Percentiles rank a stretch among this genome's conserved stretches.
Evolutionary conservation across 2,329 filamentous ascomycete species (phyloP).

Genomic region (Aplosporella prunicola): DNA sequence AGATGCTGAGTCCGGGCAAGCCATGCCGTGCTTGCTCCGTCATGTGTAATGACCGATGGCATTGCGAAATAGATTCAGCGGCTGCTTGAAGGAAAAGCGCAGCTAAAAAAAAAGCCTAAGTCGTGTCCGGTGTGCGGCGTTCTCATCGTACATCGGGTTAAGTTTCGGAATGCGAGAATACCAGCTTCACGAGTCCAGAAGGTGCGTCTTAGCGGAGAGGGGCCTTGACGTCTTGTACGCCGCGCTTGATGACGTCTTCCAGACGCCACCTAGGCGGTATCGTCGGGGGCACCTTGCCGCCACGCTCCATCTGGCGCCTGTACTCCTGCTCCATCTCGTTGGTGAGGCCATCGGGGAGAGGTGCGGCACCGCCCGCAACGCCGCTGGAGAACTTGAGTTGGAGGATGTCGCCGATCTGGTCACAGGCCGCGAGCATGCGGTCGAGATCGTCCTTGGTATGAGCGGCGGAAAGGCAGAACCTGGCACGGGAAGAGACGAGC

Average conservation of each 20-base stretch:
- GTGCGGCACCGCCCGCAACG: slow-evolving; percentile 76
- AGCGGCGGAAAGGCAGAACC: slow-evolving; percentile 90
- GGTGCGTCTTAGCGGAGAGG: slow-evolving; percentile 59
- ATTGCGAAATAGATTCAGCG: no score
- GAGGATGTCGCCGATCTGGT: slow-evolving; percentile 83
- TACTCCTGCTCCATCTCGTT: slow-evolving; percentile 49
- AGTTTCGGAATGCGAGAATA: no score
- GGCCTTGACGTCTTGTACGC: slow-evolving; percentile 65
- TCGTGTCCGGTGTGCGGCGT: no score
- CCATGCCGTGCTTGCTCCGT: no score
- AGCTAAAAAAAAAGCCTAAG: no score
- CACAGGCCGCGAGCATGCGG: slow-evolving; percentile 75
- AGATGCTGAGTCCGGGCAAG: no score
- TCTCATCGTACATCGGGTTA: no score
- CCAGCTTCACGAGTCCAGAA: no score
- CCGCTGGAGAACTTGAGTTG: slow-evolving; percentile 97
- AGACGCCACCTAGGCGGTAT: slow-evolving; percentile 69
- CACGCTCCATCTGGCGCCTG: slow-evolving; percentile 39
- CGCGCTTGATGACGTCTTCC: slow-evolving; percentile 62
- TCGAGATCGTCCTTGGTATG: slow-evolving; percentile 99
- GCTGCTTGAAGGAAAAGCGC: no score
- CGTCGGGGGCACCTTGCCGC: slow-evolving; percentile 40
- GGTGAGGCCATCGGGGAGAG: slow-evolving; percentile 61
- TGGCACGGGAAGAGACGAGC: slow-evolving; percentile 84
- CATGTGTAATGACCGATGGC: no score